These are phyloP conservation scores for Barbarea vulgaris DNA, from an alignment of 345 rosid species.

Conservation along the genomic window DNA sequence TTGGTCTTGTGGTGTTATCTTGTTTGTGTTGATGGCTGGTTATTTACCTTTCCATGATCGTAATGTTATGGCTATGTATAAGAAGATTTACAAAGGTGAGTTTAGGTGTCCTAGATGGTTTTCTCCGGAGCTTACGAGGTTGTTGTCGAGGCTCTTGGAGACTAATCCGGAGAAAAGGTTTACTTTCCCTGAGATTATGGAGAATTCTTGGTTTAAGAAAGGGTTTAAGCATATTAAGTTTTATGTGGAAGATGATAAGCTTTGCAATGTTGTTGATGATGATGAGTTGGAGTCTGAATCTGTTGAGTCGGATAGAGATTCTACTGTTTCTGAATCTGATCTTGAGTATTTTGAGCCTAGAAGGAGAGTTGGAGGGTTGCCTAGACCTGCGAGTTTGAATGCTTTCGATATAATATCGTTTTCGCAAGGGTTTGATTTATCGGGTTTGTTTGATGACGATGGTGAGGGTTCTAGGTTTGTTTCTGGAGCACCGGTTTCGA, in stretches of 20 bases:
- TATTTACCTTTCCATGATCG: slow-evolving; percentile 79
- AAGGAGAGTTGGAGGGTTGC: slow-evolving; percentile 45
- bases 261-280: slow-evolving; percentile 47
- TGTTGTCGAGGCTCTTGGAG: slow-evolving; percentile 57
- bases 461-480: slow-evolving; percentile 73
- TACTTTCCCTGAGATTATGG: slow-evolving; percentile 72
- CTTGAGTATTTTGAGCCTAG: slow-evolving; percentile 44
- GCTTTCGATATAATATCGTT: slow-evolving; percentile 77
- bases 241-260: slow-evolving; percentile 59
- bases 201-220: slow-evolving; percentile 76
- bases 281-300: slow-evolving; percentile 41
- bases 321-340: slow-evolving; percentile 56
- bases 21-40: slow-evolving; percentile 79
- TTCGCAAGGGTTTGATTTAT: slow-evolving; percentile 68
- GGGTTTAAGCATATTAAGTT: slow-evolving; percentile 67
- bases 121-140: slow-evolving; percentile 55
- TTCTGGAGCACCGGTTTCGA: slow-evolving; percentile 63
- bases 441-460: slow-evolving; percentile 71
- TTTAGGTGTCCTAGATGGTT: slow-evolving; percentile 82
- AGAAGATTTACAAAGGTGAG: slow-evolving; percentile 73
- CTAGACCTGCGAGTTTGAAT: slow-evolving; percentile 75
- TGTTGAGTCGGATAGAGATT: slow-evolving; percentile 45
- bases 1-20: slow-evolving; percentile 93
- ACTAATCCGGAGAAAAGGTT: slow-evolving; percentile 71
- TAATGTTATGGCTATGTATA: slow-evolving; percentile 76